Percentiles rank a stretch among this genome's conserved stretches.
Conservation (phyloP, 179 eudicot species). For the Corrigiola litoralis region DNA sequence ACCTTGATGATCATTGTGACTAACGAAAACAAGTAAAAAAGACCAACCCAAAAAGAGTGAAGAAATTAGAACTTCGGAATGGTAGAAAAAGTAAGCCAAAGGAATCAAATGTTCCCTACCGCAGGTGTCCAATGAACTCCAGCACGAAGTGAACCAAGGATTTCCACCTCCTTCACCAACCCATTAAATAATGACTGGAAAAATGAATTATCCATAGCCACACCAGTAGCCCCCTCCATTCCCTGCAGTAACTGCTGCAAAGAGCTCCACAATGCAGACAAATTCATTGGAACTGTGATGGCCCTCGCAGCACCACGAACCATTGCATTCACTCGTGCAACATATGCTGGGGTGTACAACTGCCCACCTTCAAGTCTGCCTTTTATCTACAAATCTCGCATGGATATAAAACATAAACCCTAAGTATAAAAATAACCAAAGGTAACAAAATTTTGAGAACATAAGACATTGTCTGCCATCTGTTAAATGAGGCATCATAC, state of each 20-base stretch:
- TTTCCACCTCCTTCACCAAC: slow-evolving; percentile 70
- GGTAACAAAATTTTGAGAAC: not conserved
- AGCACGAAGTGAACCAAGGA: slow-evolving; percentile 94
- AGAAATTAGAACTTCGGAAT: not conserved
- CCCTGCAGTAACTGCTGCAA: slow-evolving; percentile 80
- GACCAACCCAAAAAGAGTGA: not conserved
- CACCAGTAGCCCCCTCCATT: slow-evolving; percentile 87
- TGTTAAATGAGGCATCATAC: slow-evolving; percentile 28
- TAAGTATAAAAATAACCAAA: not conserved
- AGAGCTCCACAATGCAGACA: slow-evolving; percentile 81
- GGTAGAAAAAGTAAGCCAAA: not conserved
- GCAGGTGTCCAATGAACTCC: slow-evolving; percentile 98
- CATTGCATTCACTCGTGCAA: slow-evolving; percentile 90
- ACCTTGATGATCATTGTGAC: not conserved
- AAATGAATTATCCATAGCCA: slow-evolving; percentile 84
- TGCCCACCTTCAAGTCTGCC: slow-evolving; percentile 99
- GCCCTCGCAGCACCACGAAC: slow-evolving; percentile 97
- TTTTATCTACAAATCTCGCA: slow-evolving; percentile 52
- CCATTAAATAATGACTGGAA: slow-evolving; percentile 85
- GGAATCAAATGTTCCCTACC: slow-evolving; percentile 37
- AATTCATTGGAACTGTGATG: slow-evolving; percentile 78
- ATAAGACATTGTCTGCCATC: not conserved
- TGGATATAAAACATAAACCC: not conserved
- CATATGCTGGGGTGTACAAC: slow-evolving; percentile 92
- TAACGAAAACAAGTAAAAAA: not conserved